Conservation (phyloP, 768 basidiomycete genomes). For the Leccinum longicurvipes region DNA sequence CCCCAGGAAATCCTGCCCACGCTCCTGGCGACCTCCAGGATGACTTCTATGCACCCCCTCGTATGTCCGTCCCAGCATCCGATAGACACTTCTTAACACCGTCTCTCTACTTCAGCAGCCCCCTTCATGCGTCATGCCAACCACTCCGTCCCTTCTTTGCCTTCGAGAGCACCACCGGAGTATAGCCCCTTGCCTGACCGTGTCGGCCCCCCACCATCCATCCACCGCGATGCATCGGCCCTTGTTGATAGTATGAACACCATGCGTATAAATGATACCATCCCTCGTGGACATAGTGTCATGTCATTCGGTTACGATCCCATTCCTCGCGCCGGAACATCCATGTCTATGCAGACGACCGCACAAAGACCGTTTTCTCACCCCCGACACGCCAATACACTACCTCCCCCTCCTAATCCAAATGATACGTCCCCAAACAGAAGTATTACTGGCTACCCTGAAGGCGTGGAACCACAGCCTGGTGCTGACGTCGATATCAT, state of each 20-base stretch:
- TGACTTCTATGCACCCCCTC: constrained; percentile 18
- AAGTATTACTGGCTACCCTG: constrained; percentile 28
- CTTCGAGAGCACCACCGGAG: constrained; percentile 36
- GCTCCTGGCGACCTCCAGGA: constrained; percentile 6
- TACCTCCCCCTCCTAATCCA: constrained; percentile 33
- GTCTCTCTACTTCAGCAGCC: constrained; percentile 12
- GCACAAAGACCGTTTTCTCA: constrained; percentile 30
- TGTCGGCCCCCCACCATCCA: constrained; percentile 33
- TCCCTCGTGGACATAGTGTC: constrained; percentile 29
- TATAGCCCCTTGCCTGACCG: constrained; percentile 26
- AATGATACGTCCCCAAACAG: constrained; percentile 20
- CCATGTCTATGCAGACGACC: constrained; percentile 48
- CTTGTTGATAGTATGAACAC: constrained; percentile 51
- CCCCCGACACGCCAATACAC: constrained; percentile 41
- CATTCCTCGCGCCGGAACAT: constrained; percentile 52
- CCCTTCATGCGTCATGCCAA: constrained; percentile 44
- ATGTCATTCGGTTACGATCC: constrained; percentile 39
- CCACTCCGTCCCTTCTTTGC: constrained; percentile 45
- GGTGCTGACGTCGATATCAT: constrained; percentile 35
- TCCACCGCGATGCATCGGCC: constrained; percentile 39
- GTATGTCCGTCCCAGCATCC: constrained; percentile 16
- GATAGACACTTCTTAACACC: constrained; percentile 7
- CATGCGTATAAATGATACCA: constrained; percentile 48
- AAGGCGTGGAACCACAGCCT: constrained; percentile 21
- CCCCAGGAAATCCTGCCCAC: constrained; percentile 1